Evolutionary conservation across 768 basidiomycete genomes (phyloP).

Genomic region (Tylopilus plumbeoviolaceoides): DNA sequence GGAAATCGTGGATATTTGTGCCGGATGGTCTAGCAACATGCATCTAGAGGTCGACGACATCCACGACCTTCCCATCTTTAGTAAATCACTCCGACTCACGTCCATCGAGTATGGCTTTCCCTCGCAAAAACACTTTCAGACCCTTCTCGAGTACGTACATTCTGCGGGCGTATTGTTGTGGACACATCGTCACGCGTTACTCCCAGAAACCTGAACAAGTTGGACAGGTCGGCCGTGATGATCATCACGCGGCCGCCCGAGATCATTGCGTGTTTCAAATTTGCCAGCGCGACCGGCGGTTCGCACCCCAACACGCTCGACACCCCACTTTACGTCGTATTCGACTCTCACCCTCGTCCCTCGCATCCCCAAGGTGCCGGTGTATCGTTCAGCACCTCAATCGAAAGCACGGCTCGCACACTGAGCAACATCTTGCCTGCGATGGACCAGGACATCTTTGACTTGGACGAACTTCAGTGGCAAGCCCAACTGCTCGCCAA

Average conservation of each 20-base stretch:
- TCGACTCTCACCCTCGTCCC: slow-evolving; percentile 65
- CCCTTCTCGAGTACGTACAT: slow-evolving; percentile 23
- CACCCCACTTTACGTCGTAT: slow-evolving; percentile 46
- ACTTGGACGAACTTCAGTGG: slow-evolving; percentile 50
- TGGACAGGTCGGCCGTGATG: slow-evolving; percentile 30
- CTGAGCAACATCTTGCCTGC: slow-evolving; percentile 43
- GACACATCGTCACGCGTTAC: background rate
- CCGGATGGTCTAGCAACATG: slow-evolving; percentile 46
- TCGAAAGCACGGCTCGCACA: slow-evolving; percentile 40
- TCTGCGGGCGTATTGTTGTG: background rate
- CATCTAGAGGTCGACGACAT: slow-evolving; percentile 61
- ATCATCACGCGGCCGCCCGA: slow-evolving; percentile 72
- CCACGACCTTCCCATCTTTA: slow-evolving; percentile 45
- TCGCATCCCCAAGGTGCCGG: slow-evolving; percentile 58
- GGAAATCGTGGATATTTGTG: slow-evolving; percentile 57
- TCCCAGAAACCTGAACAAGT: slow-evolving; percentile 23
- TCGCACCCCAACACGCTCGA: slow-evolving; percentile 7
- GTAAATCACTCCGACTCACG: slow-evolving; percentile 33
- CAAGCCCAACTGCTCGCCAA: slow-evolving; percentile 60
- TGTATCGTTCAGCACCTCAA: slow-evolving; percentile 47
- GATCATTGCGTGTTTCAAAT: slow-evolving; percentile 52
- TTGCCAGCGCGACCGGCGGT: slow-evolving; percentile 8
- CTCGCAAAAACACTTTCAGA: slow-evolving; percentile 35
- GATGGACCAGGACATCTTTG: slow-evolving; percentile 43
- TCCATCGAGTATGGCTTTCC: slow-evolving; percentile 38